A percentile compares a stretch with the other conserved stretches of the same genome.
phyloP scores from a whole-genome alignment of 345 rosid species.

The Adansonia digitata region DNA sequence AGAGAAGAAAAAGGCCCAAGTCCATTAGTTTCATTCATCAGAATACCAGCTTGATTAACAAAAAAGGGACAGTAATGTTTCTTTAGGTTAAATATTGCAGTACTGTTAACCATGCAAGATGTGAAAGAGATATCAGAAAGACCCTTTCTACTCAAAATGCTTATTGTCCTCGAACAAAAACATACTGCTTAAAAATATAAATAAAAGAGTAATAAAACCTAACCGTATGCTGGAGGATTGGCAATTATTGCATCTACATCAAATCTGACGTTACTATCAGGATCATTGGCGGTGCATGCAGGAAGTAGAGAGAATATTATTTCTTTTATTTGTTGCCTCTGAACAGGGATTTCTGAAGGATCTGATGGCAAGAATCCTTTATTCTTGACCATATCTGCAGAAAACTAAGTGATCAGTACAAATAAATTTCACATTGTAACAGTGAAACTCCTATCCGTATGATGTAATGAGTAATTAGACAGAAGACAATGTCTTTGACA shows the following conservation, averaged over 20 bases:
- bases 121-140: neutral
- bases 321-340: conserved; percentile 80
- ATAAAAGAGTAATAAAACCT: conserved; percentile 10
- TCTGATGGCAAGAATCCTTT: conserved; percentile 96
- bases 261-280: conserved; percentile 66
- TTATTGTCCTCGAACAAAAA: neutral
- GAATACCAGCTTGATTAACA: neutral
- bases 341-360: conserved; percentile 89
- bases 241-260: conserved; percentile 97
- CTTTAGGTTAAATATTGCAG: neutral
- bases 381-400: conserved; percentile 95
- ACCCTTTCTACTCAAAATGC: neutral
- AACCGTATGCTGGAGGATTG: conserved; percentile 97
- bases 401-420: conserved; percentile 4
- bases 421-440: neutral
- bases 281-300: conserved; percentile 83
- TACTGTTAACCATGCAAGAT: neutral
- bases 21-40: neutral
- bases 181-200: neutral
- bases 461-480: neutral
- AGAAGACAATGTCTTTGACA: neutral
- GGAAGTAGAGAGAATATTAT: conserved; percentile 78
- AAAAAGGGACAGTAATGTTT: neutral
- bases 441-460: neutral
- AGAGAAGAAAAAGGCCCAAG: neutral